Evolutionary conservation across 768 basidiomycete genomes (phyloP).

Genomic region (Lactarius hatsudake): DNA sequence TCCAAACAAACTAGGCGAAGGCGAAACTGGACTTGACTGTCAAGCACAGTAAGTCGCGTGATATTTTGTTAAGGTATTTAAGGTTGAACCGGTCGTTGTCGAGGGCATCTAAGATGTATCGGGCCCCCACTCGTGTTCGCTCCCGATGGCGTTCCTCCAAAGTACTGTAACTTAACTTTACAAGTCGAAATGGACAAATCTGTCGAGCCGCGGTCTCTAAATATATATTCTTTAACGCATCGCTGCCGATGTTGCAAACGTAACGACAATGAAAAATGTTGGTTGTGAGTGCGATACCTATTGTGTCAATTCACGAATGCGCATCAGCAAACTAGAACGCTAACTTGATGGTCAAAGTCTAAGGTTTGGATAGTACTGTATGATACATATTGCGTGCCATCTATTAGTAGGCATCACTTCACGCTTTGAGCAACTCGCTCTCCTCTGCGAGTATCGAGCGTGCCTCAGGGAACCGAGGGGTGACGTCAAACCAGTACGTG

Average conservation of each 20-base stretch:
- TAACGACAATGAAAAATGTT: background rate
- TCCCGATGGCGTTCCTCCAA: background rate
- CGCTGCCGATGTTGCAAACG: background rate
- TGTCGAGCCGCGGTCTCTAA: background rate
- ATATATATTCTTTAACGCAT: background rate
- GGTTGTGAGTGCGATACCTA: background rate
- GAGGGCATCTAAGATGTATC: background rate
- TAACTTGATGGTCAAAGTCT: background rate
- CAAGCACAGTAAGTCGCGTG: background rate
- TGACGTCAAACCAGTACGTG: background rate
- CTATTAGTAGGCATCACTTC: background rate
- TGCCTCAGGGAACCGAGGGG: conserved; percentile 16
- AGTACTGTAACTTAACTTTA: no score
- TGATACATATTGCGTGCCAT: no score
- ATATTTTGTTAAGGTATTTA: background rate
- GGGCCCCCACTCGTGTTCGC: background rate
- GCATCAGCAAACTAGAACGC: background rate
- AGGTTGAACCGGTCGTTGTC: background rate
- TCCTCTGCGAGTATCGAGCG: conserved; percentile 4
- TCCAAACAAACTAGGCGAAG: background rate
- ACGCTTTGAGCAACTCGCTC: conserved; percentile 6
- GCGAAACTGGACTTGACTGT: background rate
- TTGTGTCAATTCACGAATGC: background rate
- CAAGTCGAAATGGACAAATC: background rate
- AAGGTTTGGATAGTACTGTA: background rate